phyloP scores from a whole-genome alignment of 2,329 filamentous ascomycete species.

The Dissoconium aciculare region DNA sequence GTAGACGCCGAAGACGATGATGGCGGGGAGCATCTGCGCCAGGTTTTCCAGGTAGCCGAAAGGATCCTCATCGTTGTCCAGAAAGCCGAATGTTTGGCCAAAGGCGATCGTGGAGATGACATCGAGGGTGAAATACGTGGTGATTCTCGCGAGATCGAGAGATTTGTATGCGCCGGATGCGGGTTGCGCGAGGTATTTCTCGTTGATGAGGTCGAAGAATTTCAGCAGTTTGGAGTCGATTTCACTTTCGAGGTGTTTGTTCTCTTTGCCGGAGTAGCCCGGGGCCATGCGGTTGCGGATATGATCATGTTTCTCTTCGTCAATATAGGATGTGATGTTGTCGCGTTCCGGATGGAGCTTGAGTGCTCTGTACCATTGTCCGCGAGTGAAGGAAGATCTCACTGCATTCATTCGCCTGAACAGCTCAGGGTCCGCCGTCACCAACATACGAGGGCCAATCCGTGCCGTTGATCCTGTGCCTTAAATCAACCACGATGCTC shows the following conservation, averaged over 20 bases:
- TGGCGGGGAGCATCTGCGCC: slow-evolving; percentile 29
- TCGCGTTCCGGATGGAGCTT: slow-evolving; percentile 27
- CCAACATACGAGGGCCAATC: slow-evolving; percentile 24
- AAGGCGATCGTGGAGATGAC: slow-evolving; percentile 29
- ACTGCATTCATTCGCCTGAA: slow-evolving; percentile 27
- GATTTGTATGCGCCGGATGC: slow-evolving; percentile 19
- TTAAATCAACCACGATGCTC: slow-evolving; percentile 6
- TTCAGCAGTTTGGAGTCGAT: slow-evolving; percentile 25
- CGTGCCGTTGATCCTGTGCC: slow-evolving; percentile 25
- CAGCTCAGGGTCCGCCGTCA: slow-evolving; percentile 25
- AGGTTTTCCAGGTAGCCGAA: slow-evolving; percentile 36
- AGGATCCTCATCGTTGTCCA: slow-evolving; percentile 35
- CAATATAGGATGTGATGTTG: slow-evolving; percentile 26
- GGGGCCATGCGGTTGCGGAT: slow-evolving; percentile 25
- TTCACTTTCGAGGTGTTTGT: slow-evolving; percentile 23
- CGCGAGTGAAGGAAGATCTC: slow-evolving; percentile 23
- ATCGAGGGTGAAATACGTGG: slow-evolving; percentile 29
- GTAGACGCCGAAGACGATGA: slow-evolving; percentile 31
- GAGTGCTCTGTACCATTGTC: slow-evolving; percentile 25
- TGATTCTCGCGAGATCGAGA: slow-evolving; percentile 24
- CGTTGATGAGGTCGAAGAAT: slow-evolving; percentile 21
- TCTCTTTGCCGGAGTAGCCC: slow-evolving; percentile 29
- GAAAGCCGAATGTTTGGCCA: slow-evolving; percentile 34
- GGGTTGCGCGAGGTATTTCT: slow-evolving; percentile 23
- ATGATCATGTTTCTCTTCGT: slow-evolving; percentile 26